Evolutionary conservation across 352 stramenopile genomes (phyloP), one percentile per base, ranked within the genome.

Genomic region (Phytophthora agathidicida): DNA sequence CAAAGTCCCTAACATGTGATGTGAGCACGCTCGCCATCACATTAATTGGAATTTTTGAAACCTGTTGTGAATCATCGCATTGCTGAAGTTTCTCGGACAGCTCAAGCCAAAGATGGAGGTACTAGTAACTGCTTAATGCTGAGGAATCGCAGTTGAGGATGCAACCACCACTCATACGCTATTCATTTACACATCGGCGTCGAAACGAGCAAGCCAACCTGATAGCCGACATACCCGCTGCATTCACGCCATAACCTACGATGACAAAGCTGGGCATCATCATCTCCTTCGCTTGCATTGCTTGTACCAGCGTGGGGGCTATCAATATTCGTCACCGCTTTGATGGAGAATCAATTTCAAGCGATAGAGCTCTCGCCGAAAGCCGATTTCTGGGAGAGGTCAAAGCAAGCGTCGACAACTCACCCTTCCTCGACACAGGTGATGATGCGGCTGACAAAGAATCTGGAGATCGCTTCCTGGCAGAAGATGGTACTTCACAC

Each of bases 261-360:
- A 66, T 67, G 49, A 47, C 24, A 9, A 67, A 56, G 35, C 6
- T 45, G 17, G 45, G 19, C 39, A 20, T 19, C 14, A 33, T 63
- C 6, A 10, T 53, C 28, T 11, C 14, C n/a, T 17, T 68, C 9
- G 37, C 23, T 22, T 23, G 30, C 35, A 7, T n/a, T 39, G 42
- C 24, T 43, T 23, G 41, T 23, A 7, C 20, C 36, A 16, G n/a
- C 37, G 36, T 50, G 9, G 24, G 39, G 0, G 27, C 59, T n/a
- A 19, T 5, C n/a, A 57, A 62, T n/a, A 28, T 68, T 17, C 50
- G 59, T 24, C 43, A 53, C 7, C 17, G 14, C 24, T n/a, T 35
- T 13, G 24, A 27, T 37, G 11, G 41, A 61, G 30, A 51, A 36
- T 8, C 17, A 16, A 30, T 49, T 35, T 8, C 54, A 46, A 50